Conservation (phyloP, 345 rosid genomes). For the Psidium guajava region DNA sequence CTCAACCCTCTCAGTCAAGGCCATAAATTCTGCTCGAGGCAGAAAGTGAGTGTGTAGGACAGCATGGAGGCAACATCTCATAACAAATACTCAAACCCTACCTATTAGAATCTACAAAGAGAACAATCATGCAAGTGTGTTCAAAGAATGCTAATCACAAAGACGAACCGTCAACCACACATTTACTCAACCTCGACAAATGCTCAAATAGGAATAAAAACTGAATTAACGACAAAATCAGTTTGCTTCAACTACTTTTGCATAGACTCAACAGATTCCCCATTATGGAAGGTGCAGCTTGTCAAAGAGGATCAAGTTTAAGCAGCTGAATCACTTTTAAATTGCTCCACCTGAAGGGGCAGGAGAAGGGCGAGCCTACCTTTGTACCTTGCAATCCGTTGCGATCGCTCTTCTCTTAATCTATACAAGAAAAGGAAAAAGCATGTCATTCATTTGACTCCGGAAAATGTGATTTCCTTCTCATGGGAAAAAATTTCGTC, state of each 20-base stretch:
- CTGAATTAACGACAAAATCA: background rate
- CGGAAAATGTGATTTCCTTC: background rate
- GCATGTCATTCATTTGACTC: background rate
- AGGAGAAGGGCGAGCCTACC: slow-evolving; percentile 72
- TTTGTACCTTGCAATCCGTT: slow-evolving; percentile 75
- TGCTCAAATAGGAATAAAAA: background rate
- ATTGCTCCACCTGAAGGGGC: slow-evolving; percentile 55
- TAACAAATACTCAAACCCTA: background rate
- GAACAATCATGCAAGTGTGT: background rate
- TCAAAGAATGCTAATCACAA: background rate
- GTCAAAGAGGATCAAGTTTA: slow-evolving; percentile 19
- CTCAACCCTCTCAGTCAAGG: background rate
- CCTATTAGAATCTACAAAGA: background rate
- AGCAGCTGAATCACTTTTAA: slow-evolving; percentile 22
- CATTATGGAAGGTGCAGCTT: background rate
- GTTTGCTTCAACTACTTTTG: background rate
- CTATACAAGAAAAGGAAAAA: slow-evolving; percentile 17
- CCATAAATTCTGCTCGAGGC: background rate
- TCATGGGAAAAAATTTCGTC: background rate
- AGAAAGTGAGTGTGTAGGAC: background rate
- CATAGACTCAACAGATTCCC: background rate
- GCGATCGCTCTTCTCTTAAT: slow-evolving; percentile 53
- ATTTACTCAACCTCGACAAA: background rate
- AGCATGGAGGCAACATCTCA: background rate
- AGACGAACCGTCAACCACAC: background rate